Base-by-base conservation (phyloP, 1,284 basidiomycete species). In the Hypsizygus ulmarius region DNA sequence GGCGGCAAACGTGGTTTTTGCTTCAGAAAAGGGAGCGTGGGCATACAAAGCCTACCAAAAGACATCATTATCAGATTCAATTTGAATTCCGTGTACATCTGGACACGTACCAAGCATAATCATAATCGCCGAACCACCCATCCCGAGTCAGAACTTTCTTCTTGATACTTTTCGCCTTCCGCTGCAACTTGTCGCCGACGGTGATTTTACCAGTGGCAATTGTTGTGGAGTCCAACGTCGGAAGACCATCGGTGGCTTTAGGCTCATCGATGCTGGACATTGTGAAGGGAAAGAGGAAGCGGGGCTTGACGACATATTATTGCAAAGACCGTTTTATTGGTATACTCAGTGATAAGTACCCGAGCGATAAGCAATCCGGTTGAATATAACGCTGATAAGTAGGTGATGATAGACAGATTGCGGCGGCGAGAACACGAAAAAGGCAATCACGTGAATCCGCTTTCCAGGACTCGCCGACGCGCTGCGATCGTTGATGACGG, bases 111-210 rank as follows among this genome's bases (percentile, higher is more conserved):
- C 82, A 87, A 10, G 69, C 74, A 60, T 87, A 90, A 65, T 90
- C 79, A 59, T 89, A 90, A 60, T 87, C 83, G 1, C 87, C 87
- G 16, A 90, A 49, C 88, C 88, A 91, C 5, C 88, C 87, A 41
- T 84, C 68, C 47, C 65, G 69, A 2, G 73, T 74, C 2, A 70
- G 66, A 6, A 70, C 47, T 50, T 73, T 74, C 36, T 45, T 60
- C 43, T 64, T 66, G 12, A 53, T 39, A 9, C 36, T 34, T 15
- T 36, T 34, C 9, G 27, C 35, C 27, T 43, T 46, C 11, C 40
- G 30, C 34, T 39, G 38, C 1, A 43, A 32, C n/a, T 34, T 18
- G 35, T 37, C 19, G n/a, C 29, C 36, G 8, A 32, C 27, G 14
- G 33, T 6, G 4, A 37, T 29, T 25, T n/a, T 33, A 19, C 10